Percentiles rank a stretch among this genome's conserved stretches.
Evolutionary conservation across 1,284 basidiomycete species (phyloP).

Genomic region (Ceratobasidium theobromae): DNA sequence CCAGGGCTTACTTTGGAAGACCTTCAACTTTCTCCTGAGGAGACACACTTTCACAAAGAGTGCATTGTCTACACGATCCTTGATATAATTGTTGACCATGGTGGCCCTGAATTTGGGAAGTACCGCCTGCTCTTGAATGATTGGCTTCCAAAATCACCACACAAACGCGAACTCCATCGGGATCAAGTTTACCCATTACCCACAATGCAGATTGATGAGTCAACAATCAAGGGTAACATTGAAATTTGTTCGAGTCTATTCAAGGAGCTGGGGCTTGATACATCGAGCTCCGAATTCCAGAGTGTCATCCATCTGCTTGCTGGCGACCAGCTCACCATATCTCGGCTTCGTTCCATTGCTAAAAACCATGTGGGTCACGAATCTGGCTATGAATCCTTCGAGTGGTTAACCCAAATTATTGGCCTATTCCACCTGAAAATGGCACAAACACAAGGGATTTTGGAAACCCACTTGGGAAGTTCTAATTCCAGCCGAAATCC

Average conservation of each 20-base stretch:
- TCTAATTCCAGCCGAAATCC: conserved; percentile 43
- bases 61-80: conserved; percentile 42
- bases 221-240: conserved; percentile 44
- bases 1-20: conserved; percentile 36
- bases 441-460: conserved; percentile 42
- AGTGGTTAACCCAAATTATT: conserved; percentile 42
- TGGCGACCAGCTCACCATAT: conserved; percentile 48
- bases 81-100: conserved; percentile 43
- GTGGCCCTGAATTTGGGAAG: conserved; percentile 41
- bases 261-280: conserved; percentile 39
- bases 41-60: conserved; percentile 36
- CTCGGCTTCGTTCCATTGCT: conserved; percentile 43
- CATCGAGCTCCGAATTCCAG: conserved; percentile 30
- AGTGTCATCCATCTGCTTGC: conserved; percentile 39
- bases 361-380: conserved; percentile 46
- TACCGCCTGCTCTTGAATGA: conserved; percentile 39
- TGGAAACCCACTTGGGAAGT: conserved; percentile 44
- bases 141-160: conserved; percentile 36
- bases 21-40: conserved; percentile 38
- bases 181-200: conserved; percentile 44
- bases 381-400: conserved; percentile 39
- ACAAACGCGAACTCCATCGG: conserved; percentile 43
- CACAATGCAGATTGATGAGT: conserved; percentile 47
- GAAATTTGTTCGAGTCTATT: conserved; percentile 44
- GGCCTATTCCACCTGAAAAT: conserved; percentile 49